Base-by-base conservation (phyloP, 257 asterid genomes). In the Solanum dulcamara region DNA sequence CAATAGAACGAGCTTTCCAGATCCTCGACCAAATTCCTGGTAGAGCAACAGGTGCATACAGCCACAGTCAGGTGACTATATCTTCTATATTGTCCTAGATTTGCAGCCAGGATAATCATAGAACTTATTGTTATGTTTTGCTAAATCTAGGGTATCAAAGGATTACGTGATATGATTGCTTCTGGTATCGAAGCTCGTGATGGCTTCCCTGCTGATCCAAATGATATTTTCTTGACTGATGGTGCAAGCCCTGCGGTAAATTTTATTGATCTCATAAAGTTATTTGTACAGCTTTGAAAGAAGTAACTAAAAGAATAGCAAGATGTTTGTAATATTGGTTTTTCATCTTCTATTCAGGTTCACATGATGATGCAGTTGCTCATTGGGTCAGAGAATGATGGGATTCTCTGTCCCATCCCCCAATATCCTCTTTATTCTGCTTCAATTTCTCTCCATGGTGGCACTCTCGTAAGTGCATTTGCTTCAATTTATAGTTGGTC, bases 241-340 rank as follows among this genome's bases (percentile, higher is more conserved):
- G 99, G 99, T 62, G 99, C 99, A 80, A 95, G 99, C 92, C 99
- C 99, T 68, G 99, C 98, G 86, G 99, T 97, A 91, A 42, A 53
- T 46, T 33, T 30, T 79, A 37, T 67, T 82, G 14, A 28, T 84
- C 18, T 28, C 37, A 3, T 7, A 8, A 13, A 46, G 70, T 68
- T 46, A 22, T 67, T n/a, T 55, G 42, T 77, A 77, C 53, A 18
- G 13, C 17, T 20, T 11, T 44, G 86, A 67, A 30, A 44, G 67
- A 46, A 77, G 62, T 77, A 75, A 28, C 83, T 77, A 46, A 77
- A 77, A 77, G 83, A 77, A 6, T 68, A 53, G 68, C 70, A 48
- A 68, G 79, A 17, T 68, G 17, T 50, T 18, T 60, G n/a, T 46
- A 12, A 13, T 68, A 18, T 67, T 18, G 24, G 55, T 28, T 35